phyloP scores from a whole-genome alignment of 208 protist genomes.

The Leishmania lainsoni region DNA sequence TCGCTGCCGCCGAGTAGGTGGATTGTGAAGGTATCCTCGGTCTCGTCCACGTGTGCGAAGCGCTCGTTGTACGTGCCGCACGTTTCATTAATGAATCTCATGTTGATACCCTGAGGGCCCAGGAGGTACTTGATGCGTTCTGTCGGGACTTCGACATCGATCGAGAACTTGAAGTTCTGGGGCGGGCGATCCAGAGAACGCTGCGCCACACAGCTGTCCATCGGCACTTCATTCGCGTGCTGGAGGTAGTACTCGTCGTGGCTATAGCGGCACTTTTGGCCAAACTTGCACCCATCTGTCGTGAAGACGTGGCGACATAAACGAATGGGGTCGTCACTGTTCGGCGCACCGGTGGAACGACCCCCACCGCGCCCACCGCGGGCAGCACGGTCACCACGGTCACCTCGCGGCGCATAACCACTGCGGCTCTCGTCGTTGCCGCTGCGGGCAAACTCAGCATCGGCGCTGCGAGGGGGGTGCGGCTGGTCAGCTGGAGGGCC shows the following conservation, averaged over 20 bases:
- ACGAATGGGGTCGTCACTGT: constrained; percentile 32
- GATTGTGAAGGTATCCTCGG: constrained; percentile 64
- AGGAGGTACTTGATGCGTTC: constrained; percentile 80
- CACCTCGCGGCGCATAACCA: constrained; percentile 30
- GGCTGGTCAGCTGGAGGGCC: constrained; percentile 30
- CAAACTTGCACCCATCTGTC: constrained; percentile 76
- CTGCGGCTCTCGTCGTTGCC: constrained; percentile 32
- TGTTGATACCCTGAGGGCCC: constrained; percentile 53
- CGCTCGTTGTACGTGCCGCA: constrained; percentile 77
- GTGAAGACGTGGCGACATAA: constrained; percentile 77
- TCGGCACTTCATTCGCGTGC: constrained; percentile 26
- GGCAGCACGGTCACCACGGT: constrained; percentile 35
- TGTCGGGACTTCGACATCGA: constrained; percentile 71
- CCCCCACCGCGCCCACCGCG: constrained; percentile 40
- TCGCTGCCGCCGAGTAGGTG: constrained; percentile 60
- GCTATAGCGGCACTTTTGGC: constrained; percentile 82
- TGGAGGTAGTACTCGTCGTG: constrained; percentile 65
- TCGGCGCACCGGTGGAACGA: constrained; percentile 19
- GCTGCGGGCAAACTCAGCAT: constrained; percentile 35
- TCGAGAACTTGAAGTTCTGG: constrained; percentile 40
- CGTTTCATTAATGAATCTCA: constrained; percentile 68
- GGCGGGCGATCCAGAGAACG: constrained; percentile 34
- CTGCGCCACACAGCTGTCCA: constrained; percentile 30
- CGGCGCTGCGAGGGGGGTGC: constrained; percentile 46
- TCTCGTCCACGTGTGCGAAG: constrained; percentile 61